A percentile compares a stretch with the other conserved stretches of the same genome.
Conservation (phyloP, 306 rosid species). For the Vicia sativa region DNA sequence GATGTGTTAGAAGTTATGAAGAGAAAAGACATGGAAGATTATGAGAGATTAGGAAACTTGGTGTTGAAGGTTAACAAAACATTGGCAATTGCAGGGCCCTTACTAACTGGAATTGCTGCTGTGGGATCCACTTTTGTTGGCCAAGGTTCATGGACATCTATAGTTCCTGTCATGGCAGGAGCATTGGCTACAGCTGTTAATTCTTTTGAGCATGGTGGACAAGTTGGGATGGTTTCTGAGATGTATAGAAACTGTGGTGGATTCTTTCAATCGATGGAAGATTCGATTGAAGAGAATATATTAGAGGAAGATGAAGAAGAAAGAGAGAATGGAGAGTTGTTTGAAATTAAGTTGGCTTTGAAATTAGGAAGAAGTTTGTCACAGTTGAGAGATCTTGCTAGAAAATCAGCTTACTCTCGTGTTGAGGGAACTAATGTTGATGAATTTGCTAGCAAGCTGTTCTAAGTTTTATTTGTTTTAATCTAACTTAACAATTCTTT, state of each 20-base stretch:
- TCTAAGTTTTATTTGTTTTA: slow-evolving; percentile 24
- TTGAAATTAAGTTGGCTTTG: slow-evolving; percentile 72
- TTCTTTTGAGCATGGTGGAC: slow-evolving; percentile 67
- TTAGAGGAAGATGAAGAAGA: slow-evolving; percentile 57
- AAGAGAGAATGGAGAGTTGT: slow-evolving; percentile 72
- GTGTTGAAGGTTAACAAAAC: slow-evolving; percentile 62
- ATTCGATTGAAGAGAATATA: slow-evolving; percentile 52
- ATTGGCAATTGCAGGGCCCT: slow-evolving; percentile 74
- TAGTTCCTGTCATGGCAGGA: slow-evolving; percentile 58
- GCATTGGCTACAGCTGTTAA: slow-evolving; percentile 58
- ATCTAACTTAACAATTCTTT: slow-evolving; percentile 29
- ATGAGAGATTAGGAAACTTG: slow-evolving; percentile 72
- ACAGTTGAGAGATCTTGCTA: slow-evolving; percentile 59
- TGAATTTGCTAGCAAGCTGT: slow-evolving; percentile 82
- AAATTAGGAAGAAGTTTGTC: slow-evolving; percentile 75
- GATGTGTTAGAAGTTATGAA: slow-evolving; percentile 61
- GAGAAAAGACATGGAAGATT: slow-evolving; percentile 71
- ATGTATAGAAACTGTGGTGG: slow-evolving; percentile 72
- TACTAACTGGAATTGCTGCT: slow-evolving; percentile 70
- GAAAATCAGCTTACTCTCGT: slow-evolving; percentile 61
- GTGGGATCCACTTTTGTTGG: slow-evolving; percentile 55
- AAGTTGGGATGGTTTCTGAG: slow-evolving; percentile 81
- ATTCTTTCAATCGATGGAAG: slow-evolving; percentile 54
- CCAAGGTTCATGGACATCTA: slow-evolving; percentile 42
- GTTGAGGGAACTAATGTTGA: slow-evolving; percentile 49